These are phyloP conservation scores for Conringia planisiliqua DNA, from an alignment of 345 rosid genomes.

Conservation along the genomic window DNA sequence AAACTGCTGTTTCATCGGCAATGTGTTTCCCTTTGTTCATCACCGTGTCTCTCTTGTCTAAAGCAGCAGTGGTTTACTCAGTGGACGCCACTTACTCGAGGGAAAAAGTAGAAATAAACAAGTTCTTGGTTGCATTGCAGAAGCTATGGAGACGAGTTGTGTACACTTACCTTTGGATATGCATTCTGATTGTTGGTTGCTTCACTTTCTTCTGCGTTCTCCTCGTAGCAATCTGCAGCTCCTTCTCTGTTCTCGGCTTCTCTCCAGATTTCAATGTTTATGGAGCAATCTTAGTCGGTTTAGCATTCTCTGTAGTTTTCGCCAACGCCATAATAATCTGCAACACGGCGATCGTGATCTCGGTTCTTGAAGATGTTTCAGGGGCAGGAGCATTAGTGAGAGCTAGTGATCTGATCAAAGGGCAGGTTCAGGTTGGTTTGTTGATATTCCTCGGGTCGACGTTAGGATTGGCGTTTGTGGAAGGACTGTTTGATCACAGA, in stretches of 20 bases:
- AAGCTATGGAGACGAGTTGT: conserved; percentile 67
- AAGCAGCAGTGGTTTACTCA: conserved; percentile 64
- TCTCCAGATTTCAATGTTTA: conserved; percentile 50
- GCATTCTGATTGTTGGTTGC: conserved; percentile 57
- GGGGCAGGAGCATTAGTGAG: conserved; percentile 67
- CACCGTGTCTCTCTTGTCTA: conserved; percentile 60
- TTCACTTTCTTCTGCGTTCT: conserved; percentile 62
- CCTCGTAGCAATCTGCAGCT: conserved; percentile 52
- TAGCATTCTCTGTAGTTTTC: conserved; percentile 73
- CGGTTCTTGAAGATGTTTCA: conserved; percentile 80
- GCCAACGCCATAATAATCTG: conserved; percentile 70
- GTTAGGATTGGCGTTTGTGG: conserved; percentile 69
- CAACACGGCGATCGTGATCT: conserved; percentile 62
- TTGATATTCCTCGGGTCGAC: conserved; percentile 85
- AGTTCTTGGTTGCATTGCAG: conserved; percentile 42
- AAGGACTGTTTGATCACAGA: conserved; percentile 88
- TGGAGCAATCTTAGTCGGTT: conserved; percentile 50
- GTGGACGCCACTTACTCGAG: conserved; percentile 73
- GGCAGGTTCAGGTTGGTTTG: conserved; percentile 85
- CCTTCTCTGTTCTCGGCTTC: conserved; percentile 51
- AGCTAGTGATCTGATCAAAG: conserved; percentile 61
- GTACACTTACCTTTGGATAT: conserved; percentile 64
- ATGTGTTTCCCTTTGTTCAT: conserved; percentile 74
- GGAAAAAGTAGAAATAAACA: conserved; percentile 43
- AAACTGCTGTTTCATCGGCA: conserved; percentile 58